phyloP scores from a whole-genome alignment of 164 flowering plant species.

The Kalanchoe fedtschenkoi region DNA sequence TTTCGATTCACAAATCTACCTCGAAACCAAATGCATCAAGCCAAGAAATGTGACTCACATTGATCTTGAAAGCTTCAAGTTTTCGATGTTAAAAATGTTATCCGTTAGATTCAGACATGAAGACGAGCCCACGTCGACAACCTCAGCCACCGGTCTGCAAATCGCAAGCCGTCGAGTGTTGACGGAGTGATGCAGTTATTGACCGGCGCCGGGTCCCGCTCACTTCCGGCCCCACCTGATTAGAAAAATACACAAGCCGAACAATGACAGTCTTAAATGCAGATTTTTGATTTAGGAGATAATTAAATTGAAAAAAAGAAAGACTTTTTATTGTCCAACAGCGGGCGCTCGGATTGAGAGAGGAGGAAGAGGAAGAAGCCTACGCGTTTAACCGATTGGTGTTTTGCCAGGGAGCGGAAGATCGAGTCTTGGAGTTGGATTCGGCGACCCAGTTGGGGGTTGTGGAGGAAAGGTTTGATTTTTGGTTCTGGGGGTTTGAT shows the following conservation, averaged over 20 bases:
- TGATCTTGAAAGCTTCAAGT: no score
- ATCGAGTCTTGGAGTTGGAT: slow-evolving; percentile 2
- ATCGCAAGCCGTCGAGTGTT: slow-evolving; percentile 4
- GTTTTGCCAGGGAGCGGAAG: neutral
- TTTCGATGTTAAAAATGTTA: no score
- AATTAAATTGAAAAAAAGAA: neutral
- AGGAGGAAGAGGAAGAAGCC: neutral
- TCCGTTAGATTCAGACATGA: neutral
- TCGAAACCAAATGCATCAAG: no score
- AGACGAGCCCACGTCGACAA: neutral
- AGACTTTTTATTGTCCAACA: slow-evolving; percentile 1
- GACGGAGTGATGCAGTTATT: slow-evolving; percentile 11
- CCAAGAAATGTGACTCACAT: no score
- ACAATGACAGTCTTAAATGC: no score
- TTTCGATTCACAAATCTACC: no score
- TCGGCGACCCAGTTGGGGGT: neutral
- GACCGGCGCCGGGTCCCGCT: slow-evolving; percentile 7
- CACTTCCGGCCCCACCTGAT: slow-evolving; percentile 8
- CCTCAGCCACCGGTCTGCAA: slow-evolving; percentile 1
- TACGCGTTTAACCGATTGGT: slow-evolving; percentile 1
- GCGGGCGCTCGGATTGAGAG: neutral
- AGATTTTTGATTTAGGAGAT: neutral
- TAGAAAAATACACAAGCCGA: slow-evolving; percentile 3
- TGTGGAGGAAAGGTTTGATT: neutral
- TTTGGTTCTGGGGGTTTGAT: neutral